A percentile compares a stretch with the other conserved stretches of the same genome.
phyloP scores from a whole-genome alignment of 2,329 filamentous ascomycete genomes.

The Hysterium pulicare region DNA sequence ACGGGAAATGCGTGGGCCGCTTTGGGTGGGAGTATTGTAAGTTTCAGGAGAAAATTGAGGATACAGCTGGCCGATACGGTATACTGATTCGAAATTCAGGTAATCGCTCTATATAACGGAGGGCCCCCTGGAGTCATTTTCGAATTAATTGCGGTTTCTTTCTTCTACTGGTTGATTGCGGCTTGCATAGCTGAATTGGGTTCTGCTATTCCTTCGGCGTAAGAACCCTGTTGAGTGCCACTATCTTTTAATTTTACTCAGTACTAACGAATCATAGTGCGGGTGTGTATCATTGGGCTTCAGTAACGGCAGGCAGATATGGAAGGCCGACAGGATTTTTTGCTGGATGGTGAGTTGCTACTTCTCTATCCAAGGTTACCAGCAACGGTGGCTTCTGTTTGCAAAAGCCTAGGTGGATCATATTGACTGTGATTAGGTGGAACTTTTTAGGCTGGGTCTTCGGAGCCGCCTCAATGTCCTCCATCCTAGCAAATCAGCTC shows the following conservation, averaged over 20 bases:
- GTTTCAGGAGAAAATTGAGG: too few species aligned
- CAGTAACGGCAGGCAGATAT: slow-evolving; percentile 48
- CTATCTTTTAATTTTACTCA: too few species aligned
- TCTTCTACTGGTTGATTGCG: slow-evolving; percentile 52
- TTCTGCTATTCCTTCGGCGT: slow-evolving; percentile 43
- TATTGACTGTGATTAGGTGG: slow-evolving; percentile 34
- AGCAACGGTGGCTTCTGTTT: too few species aligned
- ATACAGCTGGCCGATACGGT: too few species aligned
- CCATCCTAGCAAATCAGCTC: slow-evolving; percentile 45
- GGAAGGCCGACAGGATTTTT: slow-evolving; percentile 49
- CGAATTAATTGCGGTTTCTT: slow-evolving; percentile 46
- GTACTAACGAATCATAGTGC: too few species aligned
- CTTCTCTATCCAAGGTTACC: too few species aligned
- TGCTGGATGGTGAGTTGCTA: slow-evolving; percentile 45
- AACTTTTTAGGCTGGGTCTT: slow-evolving; percentile 52
- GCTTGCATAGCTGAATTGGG: slow-evolving; percentile 52
- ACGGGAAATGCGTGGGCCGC: slow-evolving; percentile 45
- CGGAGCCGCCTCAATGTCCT: slow-evolving; percentile 40
- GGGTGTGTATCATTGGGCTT: slow-evolving; percentile 53
- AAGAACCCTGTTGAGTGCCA: too few species aligned
- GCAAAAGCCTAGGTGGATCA: too few species aligned
- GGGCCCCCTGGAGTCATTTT: slow-evolving; percentile 47
- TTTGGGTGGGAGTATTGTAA: slow-evolving; percentile 47
- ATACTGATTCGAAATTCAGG: too few species aligned
- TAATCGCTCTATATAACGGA: slow-evolving; percentile 44